Base-by-base conservation (phyloP, 805 yeast species). In the Wickerhamomyces tratensis region DNA sequence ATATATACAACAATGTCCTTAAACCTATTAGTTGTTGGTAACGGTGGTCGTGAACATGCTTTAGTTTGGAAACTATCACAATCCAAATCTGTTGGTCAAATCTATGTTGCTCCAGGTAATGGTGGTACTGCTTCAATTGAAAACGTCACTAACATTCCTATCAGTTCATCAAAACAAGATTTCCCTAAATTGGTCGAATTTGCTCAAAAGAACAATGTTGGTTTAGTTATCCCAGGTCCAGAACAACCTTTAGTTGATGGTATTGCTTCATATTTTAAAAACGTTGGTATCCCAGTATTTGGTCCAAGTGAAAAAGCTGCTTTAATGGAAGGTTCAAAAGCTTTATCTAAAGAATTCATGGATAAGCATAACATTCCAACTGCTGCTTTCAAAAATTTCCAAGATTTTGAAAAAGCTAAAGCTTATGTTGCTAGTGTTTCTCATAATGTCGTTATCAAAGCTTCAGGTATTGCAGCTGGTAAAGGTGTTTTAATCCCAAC, bases 1-100 rank as follows among this genome's bases (percentile, higher is more conserved):
- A 20, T 20, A 20, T 20, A 20, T 20, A 20, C 20, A 20, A 27
- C 30, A 2, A 56, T 56, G 61, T 51, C 61, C 20, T 62, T 74
- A 59, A 86, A 84, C 61, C 65, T 93, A 51, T 78, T 93, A 47
- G 81, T 93, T 50, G 75, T 93, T 52, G 99, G 99, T 57, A 87
- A 85, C 67, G 99, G 99, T 61, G 99, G 98, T 52, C 88, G 99
- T 71, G 99, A 93, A 66, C 97, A 93, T 62, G 98, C 98, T 42
- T 73, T 93, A 47, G 85, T 86, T 13, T 89, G 96, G 96, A 86
- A 83, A 58, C 73, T 93, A 49, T 67, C 83, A 30, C 91, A 88
- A 64, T 86, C 96, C 33, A 65, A 77, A 35, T 63, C 74, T 38
- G 95, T 88, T 33, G 65, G 67, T 46, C 72, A 76, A 46, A 81